A percentile compares a stretch with the other conserved stretches of the same genome.
Evolutionary conservation across 1,139 yeast genomes (phyloP).

Genomic region (Kodamaea anthophila): DNA sequence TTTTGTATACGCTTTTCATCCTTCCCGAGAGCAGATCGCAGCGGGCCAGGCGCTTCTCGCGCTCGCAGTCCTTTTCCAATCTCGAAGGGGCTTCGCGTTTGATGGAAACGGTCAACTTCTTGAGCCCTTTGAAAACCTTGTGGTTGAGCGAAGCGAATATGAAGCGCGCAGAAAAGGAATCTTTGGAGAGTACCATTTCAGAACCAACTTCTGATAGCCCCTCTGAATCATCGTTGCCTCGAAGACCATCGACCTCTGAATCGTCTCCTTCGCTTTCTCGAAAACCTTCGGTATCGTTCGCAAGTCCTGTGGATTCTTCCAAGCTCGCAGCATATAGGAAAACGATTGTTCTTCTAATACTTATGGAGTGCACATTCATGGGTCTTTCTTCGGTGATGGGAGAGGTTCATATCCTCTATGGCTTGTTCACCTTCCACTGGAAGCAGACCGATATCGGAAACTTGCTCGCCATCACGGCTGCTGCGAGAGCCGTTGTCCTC

Average conservation of each 20-base stretch:
- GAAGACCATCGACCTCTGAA: no score
- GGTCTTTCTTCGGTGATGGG: slow-evolving; percentile 29
- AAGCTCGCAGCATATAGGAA: slow-evolving; percentile 16
- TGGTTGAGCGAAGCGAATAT: slow-evolving; percentile 32
- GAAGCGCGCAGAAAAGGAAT: slow-evolving; percentile 9
- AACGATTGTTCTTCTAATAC: slow-evolving; percentile 41
- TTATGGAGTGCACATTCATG: slow-evolving; percentile 40
- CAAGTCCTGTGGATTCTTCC: slow-evolving; percentile 3
- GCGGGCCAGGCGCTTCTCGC: slow-evolving; percentile 39
- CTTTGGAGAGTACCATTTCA: no score
- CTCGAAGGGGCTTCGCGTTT: slow-evolving; percentile 2
- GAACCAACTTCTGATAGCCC: no score
- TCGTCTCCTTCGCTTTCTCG: no score
- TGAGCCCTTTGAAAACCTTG: slow-evolving; percentile 43
- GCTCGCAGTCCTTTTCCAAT: slow-evolving; percentile 24
- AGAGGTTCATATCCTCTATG: slow-evolving; percentile 49
- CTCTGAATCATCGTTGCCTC: no score
- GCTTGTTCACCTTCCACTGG: slow-evolving; percentile 57
- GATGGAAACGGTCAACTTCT: slow-evolving; percentile 16
- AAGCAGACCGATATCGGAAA: slow-evolving; percentile 53
- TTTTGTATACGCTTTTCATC: slow-evolving; percentile 28
- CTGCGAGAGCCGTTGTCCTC: slow-evolving; percentile 32
- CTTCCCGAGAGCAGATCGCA: slow-evolving; percentile 49
- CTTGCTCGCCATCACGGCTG: slow-evolving; percentile 49
- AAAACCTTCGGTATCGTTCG: no score